Percentiles rank a stretch among this genome's conserved stretches.
Evolutionary conservation across 2,329 filamentous ascomycete genomes (phyloP).

Genomic region (Tolypocladium ovalisporum): DNA sequence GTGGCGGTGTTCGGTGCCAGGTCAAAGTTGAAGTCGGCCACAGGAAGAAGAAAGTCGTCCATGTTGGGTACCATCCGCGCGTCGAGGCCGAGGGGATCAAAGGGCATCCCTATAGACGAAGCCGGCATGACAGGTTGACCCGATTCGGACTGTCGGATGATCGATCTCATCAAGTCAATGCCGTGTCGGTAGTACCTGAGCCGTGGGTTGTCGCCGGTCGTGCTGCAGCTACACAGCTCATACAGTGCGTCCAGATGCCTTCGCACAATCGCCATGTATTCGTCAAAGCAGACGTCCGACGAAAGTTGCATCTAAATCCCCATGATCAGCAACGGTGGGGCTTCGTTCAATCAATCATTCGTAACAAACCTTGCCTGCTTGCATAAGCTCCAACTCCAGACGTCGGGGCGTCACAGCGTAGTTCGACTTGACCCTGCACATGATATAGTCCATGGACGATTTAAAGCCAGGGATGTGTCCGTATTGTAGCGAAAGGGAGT

Average conservation of each 20-base stretch:
- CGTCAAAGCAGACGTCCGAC: constrained; percentile 24
- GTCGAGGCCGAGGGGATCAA: neutral
- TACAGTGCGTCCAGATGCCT: constrained; percentile 34
- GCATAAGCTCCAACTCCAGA: constrained; percentile 40
- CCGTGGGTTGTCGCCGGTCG: constrained; percentile 17
- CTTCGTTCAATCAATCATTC: neutral
- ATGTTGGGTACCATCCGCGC: neutral
- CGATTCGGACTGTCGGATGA: constrained; percentile 18
- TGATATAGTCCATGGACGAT: constrained; percentile 22
- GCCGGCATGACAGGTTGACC: neutral
- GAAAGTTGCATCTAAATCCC: constrained; percentile 24
- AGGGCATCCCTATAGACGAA: neutral
- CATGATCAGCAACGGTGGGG: neutral
- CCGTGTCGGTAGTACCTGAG: constrained; percentile 29
- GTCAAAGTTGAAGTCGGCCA: constrained; percentile 10
- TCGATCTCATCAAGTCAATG: constrained; percentile 27
- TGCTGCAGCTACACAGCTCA: constrained; percentile 3
- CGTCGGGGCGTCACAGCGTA: constrained; percentile 30
- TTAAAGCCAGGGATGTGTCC: constrained; percentile 18
- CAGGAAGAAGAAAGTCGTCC: constrained; percentile 10
- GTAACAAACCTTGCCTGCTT: constrained; percentile 37
- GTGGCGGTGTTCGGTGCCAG: neutral
- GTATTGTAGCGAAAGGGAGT: constrained; percentile 23
- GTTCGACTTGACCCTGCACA: constrained; percentile 22
- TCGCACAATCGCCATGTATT: constrained; percentile 29